Conservation (phyloP, 2,329 filamentous ascomycete species). For the Polytolypa hystricis region DNA sequence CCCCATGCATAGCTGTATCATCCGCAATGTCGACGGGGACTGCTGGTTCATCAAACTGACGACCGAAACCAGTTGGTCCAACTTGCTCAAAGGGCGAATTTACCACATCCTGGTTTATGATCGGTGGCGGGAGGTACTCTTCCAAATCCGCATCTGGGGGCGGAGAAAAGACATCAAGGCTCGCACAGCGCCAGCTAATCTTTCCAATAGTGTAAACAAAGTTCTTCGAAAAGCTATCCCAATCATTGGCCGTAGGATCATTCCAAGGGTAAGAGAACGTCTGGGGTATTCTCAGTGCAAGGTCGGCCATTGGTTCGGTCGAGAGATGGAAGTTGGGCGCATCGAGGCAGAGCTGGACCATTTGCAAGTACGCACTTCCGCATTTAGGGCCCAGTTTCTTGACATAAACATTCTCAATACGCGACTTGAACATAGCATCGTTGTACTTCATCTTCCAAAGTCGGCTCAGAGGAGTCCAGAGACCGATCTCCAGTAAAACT, state of each 20-base stretch:
- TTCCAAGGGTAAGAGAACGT: constrained; percentile 32
- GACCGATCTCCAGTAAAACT: constrained; percentile 50
- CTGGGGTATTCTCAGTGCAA: constrained; percentile 30
- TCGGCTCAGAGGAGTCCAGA: constrained; percentile 52
- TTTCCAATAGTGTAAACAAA: constrained; percentile 34
- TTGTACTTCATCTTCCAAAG: constrained; percentile 56
- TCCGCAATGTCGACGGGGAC: constrained; percentile 9
- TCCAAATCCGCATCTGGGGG: constrained; percentile 31
- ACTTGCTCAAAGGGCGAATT: constrained; percentile 8
- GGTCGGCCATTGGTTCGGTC: constrained; percentile 31
- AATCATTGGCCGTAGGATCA: constrained; percentile 30
- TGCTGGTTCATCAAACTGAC: constrained; percentile 6
- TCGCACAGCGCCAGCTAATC: constrained; percentile 31
- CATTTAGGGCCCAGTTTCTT: constrained; percentile 52
- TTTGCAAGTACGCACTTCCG: constrained; percentile 52
- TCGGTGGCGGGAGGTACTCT: constrained; percentile 31
- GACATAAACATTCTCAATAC: constrained; percentile 53
- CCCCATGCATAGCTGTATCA: constrained; percentile 13
- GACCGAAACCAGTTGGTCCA: constrained; percentile 8
- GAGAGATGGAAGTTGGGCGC: constrained; percentile 42
- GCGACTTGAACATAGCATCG: constrained; percentile 49
- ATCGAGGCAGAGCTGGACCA: constrained; percentile 50
- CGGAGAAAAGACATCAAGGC: constrained; percentile 31
- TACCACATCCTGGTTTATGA: constrained; percentile 23
- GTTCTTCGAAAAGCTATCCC: constrained; percentile 34